Evolutionary conservation across 768 basidiomycete species (phyloP), one percentile per base, ranked within the genome.

Genomic region (Mycena vulgaris): DNA sequence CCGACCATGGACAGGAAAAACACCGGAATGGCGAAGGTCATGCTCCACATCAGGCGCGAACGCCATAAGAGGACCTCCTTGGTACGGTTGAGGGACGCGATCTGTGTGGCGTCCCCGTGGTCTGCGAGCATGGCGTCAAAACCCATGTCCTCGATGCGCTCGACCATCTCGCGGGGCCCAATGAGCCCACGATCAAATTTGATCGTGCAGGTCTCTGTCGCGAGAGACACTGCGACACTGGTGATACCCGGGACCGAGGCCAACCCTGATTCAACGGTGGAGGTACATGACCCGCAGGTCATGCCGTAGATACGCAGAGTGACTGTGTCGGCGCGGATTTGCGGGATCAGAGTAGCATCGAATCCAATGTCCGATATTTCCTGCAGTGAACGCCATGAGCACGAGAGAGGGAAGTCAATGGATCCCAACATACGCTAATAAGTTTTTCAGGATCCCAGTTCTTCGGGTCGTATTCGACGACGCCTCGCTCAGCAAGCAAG

Each of bases 351-450:
- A 0, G 92, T 89, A 2, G 96, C 95, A 79, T 95, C 96, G 77
- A 98, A 98, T 11, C 96, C 96, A 63, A 96, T 92, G 81, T 97
- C 95, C 4, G 92, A 93, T 68, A 97, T 95, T 88, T 96, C 96
- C 93, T 96, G 79, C 9, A 48, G 45, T 23, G n/a, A 39, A 53
- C 23, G 9, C 72, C 71, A 62, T 39, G 53, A 68, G 68, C 16
- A 37, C 51, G 23, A 19, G n/a, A 10, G 14, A 61, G 13, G 33
- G 39, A 42, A 40, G n/a, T 25, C 58, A 40, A 28, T 2, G 27
- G 45, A 33, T 72, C 35, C 62, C 23, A 51, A 83, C 92, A 66
- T 73, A 95, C 95, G 59, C 83, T 87, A 37, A 95, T 84, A 61
- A 99, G 88, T 78, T 93, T 95, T 53, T 91, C 93, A 11, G 89